These are phyloP conservation scores for Myriosclerotinia duriaeana DNA, from an alignment of 2,329 filamentous ascomycete genomes.

Conservation along the genomic window DNA sequence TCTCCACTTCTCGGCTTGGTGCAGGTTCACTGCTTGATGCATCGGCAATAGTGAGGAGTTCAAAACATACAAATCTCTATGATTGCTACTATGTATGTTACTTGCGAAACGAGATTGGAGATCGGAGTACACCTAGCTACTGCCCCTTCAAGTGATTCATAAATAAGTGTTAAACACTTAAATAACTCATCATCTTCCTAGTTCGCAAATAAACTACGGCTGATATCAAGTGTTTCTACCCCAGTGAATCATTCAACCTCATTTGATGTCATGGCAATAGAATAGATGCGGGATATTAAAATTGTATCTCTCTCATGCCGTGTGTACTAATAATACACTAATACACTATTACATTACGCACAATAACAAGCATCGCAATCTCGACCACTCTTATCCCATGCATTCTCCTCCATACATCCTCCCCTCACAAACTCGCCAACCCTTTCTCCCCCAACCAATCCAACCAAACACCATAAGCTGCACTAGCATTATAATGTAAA, in stretches of 20 bases:
- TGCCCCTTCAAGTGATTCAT: not conserved
- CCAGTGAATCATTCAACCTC: too few relatives aligned
- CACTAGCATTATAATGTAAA: constrained; percentile 40
- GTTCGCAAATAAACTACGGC: not conserved
- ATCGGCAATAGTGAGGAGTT: too few relatives aligned
- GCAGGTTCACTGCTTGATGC: too few relatives aligned
- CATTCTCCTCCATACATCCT: not conserved
- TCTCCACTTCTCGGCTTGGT: too few relatives aligned
- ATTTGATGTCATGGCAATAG: too few relatives aligned
- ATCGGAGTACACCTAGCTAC: too few relatives aligned
- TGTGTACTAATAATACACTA: not conserved
- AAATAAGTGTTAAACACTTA: not conserved
- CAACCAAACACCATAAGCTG: constrained; percentile 43
- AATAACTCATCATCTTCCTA: not conserved
- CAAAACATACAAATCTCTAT: too few relatives aligned
- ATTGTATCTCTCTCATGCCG: not conserved
- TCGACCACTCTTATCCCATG: not conserved
- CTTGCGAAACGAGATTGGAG: too few relatives aligned
- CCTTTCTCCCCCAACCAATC: constrained; percentile 37
- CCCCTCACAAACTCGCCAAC: not conserved
- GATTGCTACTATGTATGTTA: too few relatives aligned
- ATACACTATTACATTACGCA: not conserved
- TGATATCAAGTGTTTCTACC: too few relatives aligned
- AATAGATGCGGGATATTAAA: too few relatives aligned
- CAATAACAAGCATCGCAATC: too few relatives aligned